phyloP scores from a whole-genome alignment of 306 rosid species.

The Gleditsia sinensis region DNA sequence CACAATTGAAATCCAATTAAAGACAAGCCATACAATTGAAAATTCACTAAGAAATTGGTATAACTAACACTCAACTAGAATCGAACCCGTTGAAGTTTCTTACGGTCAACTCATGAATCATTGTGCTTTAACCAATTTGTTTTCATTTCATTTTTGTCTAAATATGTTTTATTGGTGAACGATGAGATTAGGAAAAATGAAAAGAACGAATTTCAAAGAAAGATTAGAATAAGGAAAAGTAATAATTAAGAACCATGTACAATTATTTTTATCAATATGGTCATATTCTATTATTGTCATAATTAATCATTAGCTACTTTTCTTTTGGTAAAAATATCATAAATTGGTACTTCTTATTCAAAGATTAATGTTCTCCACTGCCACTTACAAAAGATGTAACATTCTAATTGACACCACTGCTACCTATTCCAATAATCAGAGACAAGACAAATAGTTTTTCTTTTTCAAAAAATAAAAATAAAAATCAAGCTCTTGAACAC shows the following conservation, averaged over 20 bases:
- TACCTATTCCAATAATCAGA: constrained; percentile 10
- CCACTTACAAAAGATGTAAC: not conserved
- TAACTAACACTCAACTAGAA: too few species aligned
- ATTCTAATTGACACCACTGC: constrained; percentile 1
- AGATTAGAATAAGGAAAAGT: too few species aligned
- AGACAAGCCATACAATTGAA: too few species aligned
- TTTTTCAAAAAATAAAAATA: constrained; percentile 27
- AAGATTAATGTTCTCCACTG: not conserved
- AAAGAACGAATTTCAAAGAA: not conserved
- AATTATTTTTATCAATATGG: not conserved
- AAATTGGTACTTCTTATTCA: not conserved
- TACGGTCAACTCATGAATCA: not conserved
- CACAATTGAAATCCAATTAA: too few species aligned
- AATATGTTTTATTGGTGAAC: too few species aligned
- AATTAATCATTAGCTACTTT: not conserved
- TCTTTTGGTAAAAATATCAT: not conserved
- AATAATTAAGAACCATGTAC: not conserved
- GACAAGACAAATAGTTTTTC: not conserved
- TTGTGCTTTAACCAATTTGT: not conserved
- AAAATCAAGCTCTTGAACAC: constrained; percentile 36
- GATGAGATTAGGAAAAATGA: too few species aligned
- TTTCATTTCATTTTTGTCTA: too few species aligned
- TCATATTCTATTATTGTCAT: not conserved
- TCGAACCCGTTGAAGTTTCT: too few species aligned
- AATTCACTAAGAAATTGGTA: too few species aligned